Conservation (phyloP, 805 yeast genomes). For the Candida corydali region DNA sequence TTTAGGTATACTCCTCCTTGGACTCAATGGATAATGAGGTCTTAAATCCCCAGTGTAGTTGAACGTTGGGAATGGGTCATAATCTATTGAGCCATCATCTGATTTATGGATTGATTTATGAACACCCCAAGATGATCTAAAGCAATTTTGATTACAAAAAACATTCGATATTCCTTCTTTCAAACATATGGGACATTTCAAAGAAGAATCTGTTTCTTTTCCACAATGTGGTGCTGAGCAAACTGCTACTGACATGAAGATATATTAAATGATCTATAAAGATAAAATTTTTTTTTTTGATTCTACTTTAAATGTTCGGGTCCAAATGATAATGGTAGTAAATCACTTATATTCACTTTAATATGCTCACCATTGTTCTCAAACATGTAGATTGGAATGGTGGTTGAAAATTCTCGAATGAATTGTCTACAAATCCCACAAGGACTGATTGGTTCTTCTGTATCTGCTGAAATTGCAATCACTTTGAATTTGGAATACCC, state of each 20-base stretch:
- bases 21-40: slow-evolving; percentile 78
- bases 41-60: slow-evolving; percentile 70
- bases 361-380: slow-evolving; percentile 45
- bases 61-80: slow-evolving; percentile 84
- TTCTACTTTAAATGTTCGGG: slow-evolving; percentile 72
- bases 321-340: slow-evolving; percentile 83
- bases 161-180: slow-evolving; percentile 58
- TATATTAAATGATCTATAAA: background rate
- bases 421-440: slow-evolving; percentile 95
- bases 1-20: slow-evolving; percentile 67
- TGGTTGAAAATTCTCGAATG: slow-evolving; percentile 70
- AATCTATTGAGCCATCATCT: slow-evolving; percentile 50
- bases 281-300: slow-evolving; percentile 1
- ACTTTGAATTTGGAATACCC: slow-evolving; percentile 48
- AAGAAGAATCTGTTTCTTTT: slow-evolving; percentile 64
- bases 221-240: slow-evolving; percentile 87
- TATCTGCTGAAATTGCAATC: slow-evolving; percentile 64
- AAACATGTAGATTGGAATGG: slow-evolving; percentile 67
- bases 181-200: slow-evolving; percentile 91
- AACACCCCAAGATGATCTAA: slow-evolving; percentile 61
- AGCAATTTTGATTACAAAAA: slow-evolving; percentile 85
- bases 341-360: slow-evolving; percentile 50
- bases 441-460: slow-evolving; percentile 62
- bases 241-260: slow-evolving; percentile 14
- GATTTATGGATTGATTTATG: slow-evolving; percentile 73